Conservation (phyloP, 345 rosid genomes). For the Heritiera littoralis region DNA sequence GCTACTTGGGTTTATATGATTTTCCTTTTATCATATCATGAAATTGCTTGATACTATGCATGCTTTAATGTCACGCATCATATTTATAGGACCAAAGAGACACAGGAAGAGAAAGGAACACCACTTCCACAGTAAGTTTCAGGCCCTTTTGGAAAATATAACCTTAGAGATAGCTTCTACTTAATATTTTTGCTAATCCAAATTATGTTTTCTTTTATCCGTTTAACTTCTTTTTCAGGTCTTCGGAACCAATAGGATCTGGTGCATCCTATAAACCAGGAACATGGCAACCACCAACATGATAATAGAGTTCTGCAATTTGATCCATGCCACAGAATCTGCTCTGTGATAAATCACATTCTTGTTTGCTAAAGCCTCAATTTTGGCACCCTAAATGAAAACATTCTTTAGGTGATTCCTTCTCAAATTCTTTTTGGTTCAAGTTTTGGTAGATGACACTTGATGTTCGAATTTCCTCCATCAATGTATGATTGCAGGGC, state of each 20-base stretch:
- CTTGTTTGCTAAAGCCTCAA: neutral
- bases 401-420: constrained; percentile 12
- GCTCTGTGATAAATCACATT: neutral
- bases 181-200: neutral
- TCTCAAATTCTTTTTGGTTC: neutral
- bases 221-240: constrained; percentile 41
- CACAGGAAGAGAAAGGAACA: constrained; percentile 32
- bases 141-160: neutral
- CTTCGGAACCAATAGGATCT: constrained; percentile 79
- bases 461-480: neutral
- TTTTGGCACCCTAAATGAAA: neutral
- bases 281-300: constrained; percentile 94
- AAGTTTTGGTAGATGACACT: neutral
- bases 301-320: constrained; percentile 25
- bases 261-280: constrained; percentile 84
- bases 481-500: neutral
- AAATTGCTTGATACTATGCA: neutral
- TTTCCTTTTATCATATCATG: neutral
- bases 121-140: constrained; percentile 44
- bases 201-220: neutral
- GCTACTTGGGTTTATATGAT: neutral
- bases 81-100: constrained; percentile 39
- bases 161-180: too few relatives aligned
- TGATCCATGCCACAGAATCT: constrained; percentile 5
- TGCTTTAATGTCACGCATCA: neutral